Evolutionary conservation across 768 basidiomycete genomes (phyloP), one percentile per base, ranked within the genome.

Genomic region (Kwoniella shandongensis): DNA sequence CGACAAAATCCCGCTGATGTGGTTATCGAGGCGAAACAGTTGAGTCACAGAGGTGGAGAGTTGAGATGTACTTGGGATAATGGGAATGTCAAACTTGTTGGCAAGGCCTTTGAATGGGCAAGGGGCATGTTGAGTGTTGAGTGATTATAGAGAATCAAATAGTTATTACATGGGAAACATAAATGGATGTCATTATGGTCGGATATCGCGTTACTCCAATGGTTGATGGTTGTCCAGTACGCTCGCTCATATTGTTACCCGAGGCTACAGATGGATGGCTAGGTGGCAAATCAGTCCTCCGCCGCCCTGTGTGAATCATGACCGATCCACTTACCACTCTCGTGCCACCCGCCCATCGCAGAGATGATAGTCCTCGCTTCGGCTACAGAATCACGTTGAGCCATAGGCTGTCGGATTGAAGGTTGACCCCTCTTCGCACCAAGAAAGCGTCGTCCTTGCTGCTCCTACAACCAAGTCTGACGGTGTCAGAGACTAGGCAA

Each of bases 281-380:
- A 13, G 32, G 32, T 32, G 32, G 32, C 32, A 32, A 32, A 13
- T 32, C 32, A 32, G 32, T 32, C 32, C 7, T 13, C 13, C 38
- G n/a, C 8, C 23, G 20, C 49, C 35, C 35, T 25, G 20, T 23
- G 5, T 17, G 4, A 3, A 3, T 5, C 13, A 27, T 32, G 29
- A 27, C 27, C 26, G 44, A 10, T n/a, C 5, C 13, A 57, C 55
- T 47, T 39, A 62, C 61, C 57, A 48, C 39, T 50, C 54, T 64
- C 62, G 32, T 58, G 46, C 62, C 62, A 60, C 23, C 62, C 62
- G 38, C 62, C 62, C 58, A 64, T 59, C 4, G 44, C 45, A 17
- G 30, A 48, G 27, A 59, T 64, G 5, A 44, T 54, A 29, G 48
- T 49, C 50, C 62, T 44, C 58, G 59, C 42, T 17, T 44, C 44